Conservation (phyloP, 768 basidiomycete genomes). For the Naganishia onofrii region DNA sequence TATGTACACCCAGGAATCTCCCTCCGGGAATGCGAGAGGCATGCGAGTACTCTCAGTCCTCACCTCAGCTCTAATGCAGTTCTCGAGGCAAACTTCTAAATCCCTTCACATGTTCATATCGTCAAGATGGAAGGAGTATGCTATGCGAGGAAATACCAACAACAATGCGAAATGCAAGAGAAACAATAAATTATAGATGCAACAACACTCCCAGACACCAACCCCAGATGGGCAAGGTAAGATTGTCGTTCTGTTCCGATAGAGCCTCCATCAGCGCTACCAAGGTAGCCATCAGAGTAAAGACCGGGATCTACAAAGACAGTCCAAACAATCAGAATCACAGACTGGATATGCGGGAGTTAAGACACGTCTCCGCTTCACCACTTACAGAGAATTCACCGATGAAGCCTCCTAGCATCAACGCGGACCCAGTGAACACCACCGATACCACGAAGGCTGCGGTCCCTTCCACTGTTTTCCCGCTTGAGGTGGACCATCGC, state of each 20-base stretch:
- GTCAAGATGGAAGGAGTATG: too few relatives aligned
- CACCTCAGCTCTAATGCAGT: not conserved
- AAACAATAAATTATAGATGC: conserved; percentile 47
- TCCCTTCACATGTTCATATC: not conserved
- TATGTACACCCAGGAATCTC: too few relatives aligned
- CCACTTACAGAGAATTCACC: conserved; percentile 73
- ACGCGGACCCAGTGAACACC: conserved; percentile 64
- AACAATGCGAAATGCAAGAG: not conserved
- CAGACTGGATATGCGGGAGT: not conserved
- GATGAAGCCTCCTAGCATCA: conserved; percentile 68
- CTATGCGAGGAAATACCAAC: not conserved
- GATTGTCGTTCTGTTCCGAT: conserved; percentile 94
- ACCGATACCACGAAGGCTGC: conserved; percentile 74
- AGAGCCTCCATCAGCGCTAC: conserved; percentile 80
- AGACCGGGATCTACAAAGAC: conserved; percentile 62
- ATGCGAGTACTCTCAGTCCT: not conserved
- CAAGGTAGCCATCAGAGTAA: conserved; percentile 63
- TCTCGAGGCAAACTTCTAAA: not conserved
- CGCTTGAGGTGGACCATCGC: conserved; percentile 77
- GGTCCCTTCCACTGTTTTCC: conserved; percentile 90
- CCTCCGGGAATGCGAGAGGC: too few relatives aligned
- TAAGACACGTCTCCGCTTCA: not conserved
- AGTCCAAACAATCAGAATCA: too few relatives aligned
- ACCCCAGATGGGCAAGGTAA: conserved; percentile 91
- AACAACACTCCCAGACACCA: conserved; percentile 80